Conservation (phyloP, 495 filamentous ascomycete species). For the Aspergillus saccharolyticus region DNA sequence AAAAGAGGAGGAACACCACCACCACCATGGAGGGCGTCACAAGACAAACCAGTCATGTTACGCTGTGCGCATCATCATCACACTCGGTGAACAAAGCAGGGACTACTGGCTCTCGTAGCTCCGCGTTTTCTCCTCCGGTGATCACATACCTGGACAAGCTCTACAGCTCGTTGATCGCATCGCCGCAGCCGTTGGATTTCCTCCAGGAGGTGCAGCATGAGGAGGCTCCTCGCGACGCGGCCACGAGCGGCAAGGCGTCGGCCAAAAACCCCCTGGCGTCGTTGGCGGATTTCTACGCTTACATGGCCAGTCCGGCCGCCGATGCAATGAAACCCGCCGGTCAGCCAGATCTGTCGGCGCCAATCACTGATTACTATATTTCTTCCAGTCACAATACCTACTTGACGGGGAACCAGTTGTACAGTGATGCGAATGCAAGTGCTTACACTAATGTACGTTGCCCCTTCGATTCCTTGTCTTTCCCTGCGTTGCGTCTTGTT, state of each 20-base stretch:
- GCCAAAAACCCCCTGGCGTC: constrained; percentile 23
- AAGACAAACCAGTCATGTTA: constrained; percentile 11
- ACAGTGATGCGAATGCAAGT: constrained; percentile 71
- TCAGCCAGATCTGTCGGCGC: constrained; percentile 53
- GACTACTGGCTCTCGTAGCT: too few relatives aligned
- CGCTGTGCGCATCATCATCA: constrained; percentile 7
- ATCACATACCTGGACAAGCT: constrained; percentile 30
- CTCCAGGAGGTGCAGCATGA: constrained; percentile 27
- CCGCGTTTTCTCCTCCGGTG: constrained; percentile 27
- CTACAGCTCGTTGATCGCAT: constrained; percentile 22
- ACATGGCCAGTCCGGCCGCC: constrained; percentile 55
- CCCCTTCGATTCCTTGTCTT: not conserved
- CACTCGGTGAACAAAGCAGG: not conserved
- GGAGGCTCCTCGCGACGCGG: not conserved
- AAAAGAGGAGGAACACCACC: not conserved
- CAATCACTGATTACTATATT: constrained; percentile 84
- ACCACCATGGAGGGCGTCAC: constrained; percentile 10
- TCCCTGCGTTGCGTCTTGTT: too few relatives aligned
- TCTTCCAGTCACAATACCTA: constrained; percentile 95
- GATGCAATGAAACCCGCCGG: constrained; percentile 33
- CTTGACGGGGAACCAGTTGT: constrained; percentile 86
- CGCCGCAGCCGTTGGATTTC: constrained; percentile 19
- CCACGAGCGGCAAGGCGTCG: not conserved
- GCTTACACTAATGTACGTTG: constrained; percentile 73
- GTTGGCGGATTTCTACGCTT: constrained; percentile 49